Conservation (phyloP, 202 grass and related monocot species). For the Carex arenaria region DNA sequence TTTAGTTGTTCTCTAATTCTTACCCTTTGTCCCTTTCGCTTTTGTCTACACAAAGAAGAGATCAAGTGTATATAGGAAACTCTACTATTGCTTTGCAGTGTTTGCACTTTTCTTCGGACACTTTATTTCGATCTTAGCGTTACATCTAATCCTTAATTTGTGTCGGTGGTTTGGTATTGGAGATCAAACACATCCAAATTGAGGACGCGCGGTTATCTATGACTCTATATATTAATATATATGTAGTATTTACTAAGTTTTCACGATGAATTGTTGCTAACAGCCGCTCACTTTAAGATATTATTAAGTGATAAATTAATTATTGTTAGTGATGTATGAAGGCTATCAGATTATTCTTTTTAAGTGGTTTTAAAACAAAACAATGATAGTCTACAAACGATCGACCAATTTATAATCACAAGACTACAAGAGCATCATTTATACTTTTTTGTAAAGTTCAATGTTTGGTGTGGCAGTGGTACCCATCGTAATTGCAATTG, state of each 20-base stretch:
- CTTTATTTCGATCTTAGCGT: not conserved
- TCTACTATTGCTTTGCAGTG: not conserved
- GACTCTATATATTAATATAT: too few species aligned
- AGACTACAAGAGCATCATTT: not conserved
- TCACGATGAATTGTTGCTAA: not conserved
- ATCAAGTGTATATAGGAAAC: not conserved
- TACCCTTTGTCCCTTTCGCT: conserved; percentile 4
- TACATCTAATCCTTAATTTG: not conserved
- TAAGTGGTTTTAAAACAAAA: not conserved
- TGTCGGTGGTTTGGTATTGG: not conserved
- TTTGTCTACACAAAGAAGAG: not conserved
- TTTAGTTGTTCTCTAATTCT: not conserved
- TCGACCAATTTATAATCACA: not conserved
- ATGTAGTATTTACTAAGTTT: not conserved
- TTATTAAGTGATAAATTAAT: not conserved
- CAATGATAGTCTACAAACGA: not conserved
- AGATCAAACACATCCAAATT: not conserved
- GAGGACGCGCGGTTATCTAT: not conserved
- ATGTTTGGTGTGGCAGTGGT: not conserved
- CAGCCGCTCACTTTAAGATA: not conserved
- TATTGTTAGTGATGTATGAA: not conserved
- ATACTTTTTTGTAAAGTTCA: not conserved
- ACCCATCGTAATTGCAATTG: not conserved
- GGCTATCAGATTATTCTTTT: not conserved
- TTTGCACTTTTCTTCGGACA: not conserved